Evolutionary conservation across 345 rosid species (phyloP).

Genomic region (Orychophragmus violaceus): DNA sequence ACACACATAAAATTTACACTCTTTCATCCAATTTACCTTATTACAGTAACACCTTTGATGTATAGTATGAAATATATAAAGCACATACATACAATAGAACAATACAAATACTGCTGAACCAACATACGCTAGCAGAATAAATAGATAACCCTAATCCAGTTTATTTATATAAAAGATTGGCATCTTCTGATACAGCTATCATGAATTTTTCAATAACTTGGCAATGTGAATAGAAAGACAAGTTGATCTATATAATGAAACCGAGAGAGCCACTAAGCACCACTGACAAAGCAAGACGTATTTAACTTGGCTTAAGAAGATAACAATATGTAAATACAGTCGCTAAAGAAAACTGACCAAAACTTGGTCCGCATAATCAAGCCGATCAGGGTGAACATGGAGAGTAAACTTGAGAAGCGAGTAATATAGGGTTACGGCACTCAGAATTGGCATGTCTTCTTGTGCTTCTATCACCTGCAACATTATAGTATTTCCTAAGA

Average conservation of each 20-base stretch:
- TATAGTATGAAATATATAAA: background rate
- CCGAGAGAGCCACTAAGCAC: slow-evolving; percentile 1
- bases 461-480: slow-evolving; percentile 96
- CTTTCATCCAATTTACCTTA: slow-evolving; percentile 14
- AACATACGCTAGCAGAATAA: no score
- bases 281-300: background rate
- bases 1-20: slow-evolving; percentile 19
- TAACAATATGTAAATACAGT: no score
- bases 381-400: slow-evolving; percentile 98
- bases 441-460: slow-evolving; percentile 80
- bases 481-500: slow-evolving; percentile 11
- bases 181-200: background rate
- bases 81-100: background rate
- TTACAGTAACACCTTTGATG: background rate
- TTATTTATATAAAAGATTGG: background rate
- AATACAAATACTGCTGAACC: background rate
- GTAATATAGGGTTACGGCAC: slow-evolving; percentile 92
- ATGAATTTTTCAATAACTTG: background rate
- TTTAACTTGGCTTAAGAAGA: slow-evolving; percentile 7
- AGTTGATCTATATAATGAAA: background rate
- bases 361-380: slow-evolving; percentile 98
- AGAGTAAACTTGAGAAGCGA: slow-evolving; percentile 97
- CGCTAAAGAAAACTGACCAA: slow-evolving; percentile 30
- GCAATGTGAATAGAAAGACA: slow-evolving; percentile 7
- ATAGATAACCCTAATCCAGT: no score